phyloP scores from a whole-genome alignment of 2,329 filamentous ascomycete species.

The Epichloe bromicola region DNA sequence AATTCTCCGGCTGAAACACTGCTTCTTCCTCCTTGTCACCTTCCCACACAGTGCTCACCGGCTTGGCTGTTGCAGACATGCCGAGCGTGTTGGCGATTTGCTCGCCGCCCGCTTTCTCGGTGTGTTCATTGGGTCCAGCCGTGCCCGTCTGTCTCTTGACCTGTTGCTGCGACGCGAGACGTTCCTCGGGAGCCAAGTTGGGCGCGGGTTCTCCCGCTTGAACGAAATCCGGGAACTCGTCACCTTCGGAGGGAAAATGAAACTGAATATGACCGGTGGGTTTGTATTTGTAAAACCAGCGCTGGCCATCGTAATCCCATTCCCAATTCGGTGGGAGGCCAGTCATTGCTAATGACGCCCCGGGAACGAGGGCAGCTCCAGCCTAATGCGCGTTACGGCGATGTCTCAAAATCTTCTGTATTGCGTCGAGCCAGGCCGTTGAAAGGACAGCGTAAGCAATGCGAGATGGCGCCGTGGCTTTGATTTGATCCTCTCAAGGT shows the following conservation, averaged over 20 bases:
- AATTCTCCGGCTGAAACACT: conserved; percentile 38
- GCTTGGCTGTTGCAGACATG: conserved; percentile 22
- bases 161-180: conserved; percentile 38
- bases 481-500: not conserved
- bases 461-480: not conserved
- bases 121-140: not conserved
- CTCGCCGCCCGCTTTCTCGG: conserved; percentile 1
- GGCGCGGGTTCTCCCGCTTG: conserved; percentile 24
- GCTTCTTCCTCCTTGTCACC: conserved; percentile 18
- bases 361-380: not conserved
- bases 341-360: conserved; percentile 11
- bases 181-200: conserved; percentile 37
- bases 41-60: conserved; percentile 21
- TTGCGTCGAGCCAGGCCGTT: too few species aligned
- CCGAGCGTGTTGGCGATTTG: conserved; percentile 7
- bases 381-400: not conserved
- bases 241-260: conserved; percentile 42
- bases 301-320: conserved; percentile 41
- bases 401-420: not conserved
- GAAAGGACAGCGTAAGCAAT: not conserved
- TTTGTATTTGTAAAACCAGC: conserved; percentile 46
- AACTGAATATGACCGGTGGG: conserved; percentile 41
- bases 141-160: conserved; percentile 22
- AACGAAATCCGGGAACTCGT: conserved; percentile 43
- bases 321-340: conserved; percentile 42